Evolutionary conservation across 2,329 filamentous ascomycete genomes (phyloP), one percentile per base, ranked within the genome.

Genomic region (Penicillium glabrum): DNA sequence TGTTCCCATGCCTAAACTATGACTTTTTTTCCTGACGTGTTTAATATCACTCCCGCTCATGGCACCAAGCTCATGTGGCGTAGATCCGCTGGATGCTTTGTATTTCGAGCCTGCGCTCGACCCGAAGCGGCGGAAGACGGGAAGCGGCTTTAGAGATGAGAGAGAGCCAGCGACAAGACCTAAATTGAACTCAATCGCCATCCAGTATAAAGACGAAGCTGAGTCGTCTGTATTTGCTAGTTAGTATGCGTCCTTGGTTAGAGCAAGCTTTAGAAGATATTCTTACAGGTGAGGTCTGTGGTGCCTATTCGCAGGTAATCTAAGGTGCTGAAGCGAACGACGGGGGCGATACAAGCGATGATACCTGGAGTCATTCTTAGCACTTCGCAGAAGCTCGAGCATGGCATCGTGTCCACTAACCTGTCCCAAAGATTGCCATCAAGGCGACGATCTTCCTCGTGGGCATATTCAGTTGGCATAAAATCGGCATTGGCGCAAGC

Each of bases 171-270:
- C 50, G 14, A 63, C 54, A 9, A 66, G 62, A 10, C 48, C 48
- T 8, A 66, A 46, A 10, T 61, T 61, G 56, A 67, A 67, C 27
- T 67, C 64, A 9, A 64, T 53, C 7, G 56, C 54, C 64, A 67
- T 65, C 58, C 60, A 64, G 54, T 62, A 62, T 4, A 65, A 48
- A 3, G 64, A 61, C 1, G 53, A 51, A 5, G 58, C 53, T 1
- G 62, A 58, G 9, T 66, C 61, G n/a, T 19, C 14, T 24, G 3
- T 41, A 13, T 6, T 5, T 19, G 0, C 14, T 0, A 31, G 13
- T 46, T 14, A 46, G 27, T 31, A 5, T 29, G 26, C 13, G 27
- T 10, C 26, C 2, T 6, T 27, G 13, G 3, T 8, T 5, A 29
- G 1, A 10, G 9, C 10, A 6, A 19, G 9, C 11, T 9, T 45